phyloP scores from a whole-genome alignment of 306 rosid species.

The Myrica gale region DNA sequence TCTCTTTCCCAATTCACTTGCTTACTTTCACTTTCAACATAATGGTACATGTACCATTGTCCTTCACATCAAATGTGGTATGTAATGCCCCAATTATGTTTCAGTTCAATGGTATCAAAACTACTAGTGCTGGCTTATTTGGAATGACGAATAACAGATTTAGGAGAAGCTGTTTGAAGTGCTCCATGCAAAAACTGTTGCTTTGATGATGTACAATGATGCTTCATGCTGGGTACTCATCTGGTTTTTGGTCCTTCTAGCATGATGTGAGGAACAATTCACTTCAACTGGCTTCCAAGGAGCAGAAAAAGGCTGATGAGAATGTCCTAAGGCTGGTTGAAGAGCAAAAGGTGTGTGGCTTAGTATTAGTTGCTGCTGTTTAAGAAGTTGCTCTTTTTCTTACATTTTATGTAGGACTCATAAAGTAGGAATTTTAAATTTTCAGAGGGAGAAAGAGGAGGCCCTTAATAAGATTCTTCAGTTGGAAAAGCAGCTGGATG shows the following conservation, averaged over 20 bases:
- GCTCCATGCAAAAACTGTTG: slow-evolving; percentile 16
- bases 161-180: not conserved
- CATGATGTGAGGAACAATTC: slow-evolving; percentile 76
- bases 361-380: slow-evolving; percentile 11
- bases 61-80: not conserved
- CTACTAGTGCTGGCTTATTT: slow-evolving; percentile 8
- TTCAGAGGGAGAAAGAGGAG: slow-evolving; percentile 84
- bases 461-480: slow-evolving; percentile 72
- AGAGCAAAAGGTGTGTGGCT: slow-evolving; percentile 70
- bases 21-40: not conserved
- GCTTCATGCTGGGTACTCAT: slow-evolving; percentile 26
- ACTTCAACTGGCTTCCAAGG: slow-evolving; percentile 74
- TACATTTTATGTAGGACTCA: slow-evolving; percentile 14
- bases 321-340: slow-evolving; percentile 80
- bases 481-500: slow-evolving; percentile 84
- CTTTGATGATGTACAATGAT: slow-evolving; percentile 11
- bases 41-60: not conserved
- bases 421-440: slow-evolving; percentile 29
- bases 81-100: not conserved
- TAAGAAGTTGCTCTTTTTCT: not conserved
- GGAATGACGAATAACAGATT: not conserved
- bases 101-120: not conserved
- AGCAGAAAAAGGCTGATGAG: slow-evolving; percentile 77
- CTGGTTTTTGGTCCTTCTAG: slow-evolving; percentile 42
- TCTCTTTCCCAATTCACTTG: not conserved